phyloP scores from a whole-genome alignment of 805 yeast genomes.

The baker's yeast (Saccharomyces cerevisiae) region DNA sequence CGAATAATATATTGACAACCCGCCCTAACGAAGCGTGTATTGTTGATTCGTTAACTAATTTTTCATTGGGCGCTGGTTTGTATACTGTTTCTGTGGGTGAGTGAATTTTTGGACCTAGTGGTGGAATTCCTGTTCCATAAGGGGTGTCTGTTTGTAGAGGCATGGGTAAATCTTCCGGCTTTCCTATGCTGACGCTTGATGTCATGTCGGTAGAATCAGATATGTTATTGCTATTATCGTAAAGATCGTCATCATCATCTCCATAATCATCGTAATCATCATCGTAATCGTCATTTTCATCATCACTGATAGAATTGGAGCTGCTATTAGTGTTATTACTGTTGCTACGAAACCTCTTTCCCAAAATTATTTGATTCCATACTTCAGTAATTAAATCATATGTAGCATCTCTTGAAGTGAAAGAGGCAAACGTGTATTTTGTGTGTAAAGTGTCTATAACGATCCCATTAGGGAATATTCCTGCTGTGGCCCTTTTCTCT shows the following conservation, averaged over 20 bases:
- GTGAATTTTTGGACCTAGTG: conserved; percentile 39
- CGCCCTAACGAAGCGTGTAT: conserved; percentile 60
- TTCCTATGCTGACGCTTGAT: conserved; percentile 31
- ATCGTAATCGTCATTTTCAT: conserved; percentile 25
- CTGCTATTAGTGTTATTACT: conserved; percentile 7
- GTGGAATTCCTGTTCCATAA: background rate
- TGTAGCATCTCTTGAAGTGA: conserved; percentile 49
- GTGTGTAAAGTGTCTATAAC: conserved; percentile 55
- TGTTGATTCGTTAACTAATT: conserved; percentile 44
- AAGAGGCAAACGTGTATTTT: conserved; percentile 56
- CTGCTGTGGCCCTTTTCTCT: conserved; percentile 58
- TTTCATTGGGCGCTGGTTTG: conserved; percentile 41
- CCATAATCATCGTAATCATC: conserved; percentile 14
- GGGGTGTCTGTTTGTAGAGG: background rate
- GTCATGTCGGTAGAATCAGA: conserved; percentile 20
- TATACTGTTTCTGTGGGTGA: conserved; percentile 41
- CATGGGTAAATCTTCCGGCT: conserved; percentile 12
- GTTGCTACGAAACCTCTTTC: conserved; percentile 11
- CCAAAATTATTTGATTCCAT: conserved; percentile 44
- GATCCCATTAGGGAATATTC: conserved; percentile 63
- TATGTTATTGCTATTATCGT: background rate
- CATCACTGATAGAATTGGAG: conserved; percentile 22
- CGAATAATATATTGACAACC: conserved; percentile 52
- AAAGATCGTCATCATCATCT: conserved; percentile 11
- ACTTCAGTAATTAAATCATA: conserved; percentile 46